Evolutionary conservation across 148 eudicot species (phyloP).

Genomic region (Arctostaphylos glauca): DNA sequence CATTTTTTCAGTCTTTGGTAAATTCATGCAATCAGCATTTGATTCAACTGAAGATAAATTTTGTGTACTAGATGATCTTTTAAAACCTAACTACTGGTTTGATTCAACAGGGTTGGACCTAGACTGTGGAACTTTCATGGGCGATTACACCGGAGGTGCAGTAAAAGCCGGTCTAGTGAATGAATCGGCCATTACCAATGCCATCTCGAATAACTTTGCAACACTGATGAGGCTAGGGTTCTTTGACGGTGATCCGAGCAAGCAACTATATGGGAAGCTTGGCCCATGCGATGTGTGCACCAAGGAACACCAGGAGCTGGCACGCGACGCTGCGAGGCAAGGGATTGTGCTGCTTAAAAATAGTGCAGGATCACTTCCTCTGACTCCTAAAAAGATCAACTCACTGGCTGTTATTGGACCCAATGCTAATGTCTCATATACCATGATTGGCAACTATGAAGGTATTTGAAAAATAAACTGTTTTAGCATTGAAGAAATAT

Average conservation of each 20-base stretch:
- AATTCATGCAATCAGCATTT: too few species aligned
- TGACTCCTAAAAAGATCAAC: slow-evolving; percentile 31
- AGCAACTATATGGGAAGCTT: slow-evolving; percentile 34
- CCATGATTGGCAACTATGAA: slow-evolving; percentile 63
- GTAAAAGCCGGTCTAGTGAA: slow-evolving; percentile 36
- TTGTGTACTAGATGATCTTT: not conserved
- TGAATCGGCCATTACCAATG: slow-evolving; percentile 38
- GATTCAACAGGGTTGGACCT: slow-evolving; percentile 49
- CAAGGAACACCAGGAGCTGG: slow-evolving; percentile 46
- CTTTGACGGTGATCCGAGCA: slow-evolving; percentile 45
- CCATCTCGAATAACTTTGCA: slow-evolving; percentile 48
- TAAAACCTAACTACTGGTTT: not conserved
- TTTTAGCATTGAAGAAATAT: too few species aligned
- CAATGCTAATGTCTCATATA: slow-evolving; percentile 43
- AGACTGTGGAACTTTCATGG: slow-evolving; percentile 49
- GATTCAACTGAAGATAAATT: too few species aligned
- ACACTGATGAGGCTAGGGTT: slow-evolving; percentile 64
- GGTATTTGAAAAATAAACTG: slow-evolving; percentile 12
- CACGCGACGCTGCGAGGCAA: slow-evolving; percentile 57
- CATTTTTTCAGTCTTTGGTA: too few species aligned
- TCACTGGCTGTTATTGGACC: slow-evolving; percentile 63
- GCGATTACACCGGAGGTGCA: slow-evolving; percentile 39
- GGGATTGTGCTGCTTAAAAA: slow-evolving; percentile 66
- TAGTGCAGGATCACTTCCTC: slow-evolving; percentile 40
- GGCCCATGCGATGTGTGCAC: slow-evolving; percentile 55